Base-by-base conservation (phyloP, 202 grass and related monocot genomes). In the Hordeum pubiflorum region DNA sequence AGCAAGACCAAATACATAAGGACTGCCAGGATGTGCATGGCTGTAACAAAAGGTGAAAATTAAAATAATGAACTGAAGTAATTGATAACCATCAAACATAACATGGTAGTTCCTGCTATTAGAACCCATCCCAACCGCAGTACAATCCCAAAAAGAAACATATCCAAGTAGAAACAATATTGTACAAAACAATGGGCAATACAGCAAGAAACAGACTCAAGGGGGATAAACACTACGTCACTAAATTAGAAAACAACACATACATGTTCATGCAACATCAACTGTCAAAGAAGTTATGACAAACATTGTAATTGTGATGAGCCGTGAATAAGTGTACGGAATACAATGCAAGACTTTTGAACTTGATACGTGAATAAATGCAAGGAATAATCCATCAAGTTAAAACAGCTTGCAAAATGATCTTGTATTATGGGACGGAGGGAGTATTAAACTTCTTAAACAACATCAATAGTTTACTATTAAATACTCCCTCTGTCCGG, bases 1-100 rank as follows among this genome's bases (percentile, higher is more conserved):
- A 78, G 92, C 94, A 76, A 97, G 92, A 63, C 94, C 94, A 85
- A 94, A 94, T 50, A 94, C 94, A 80, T 97, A 97, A 86, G 94
- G 94, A 69, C 88, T 97, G 58, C 94, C 94, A 58, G 94, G 94
- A 93, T 97, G 94, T 3, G 94, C 94, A 87, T 97, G 94, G 52
- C 94, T 97, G 82, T 79, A 75, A 86, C 69, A 54, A 80, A 72
- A 80, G 15, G 26, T 46, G 73, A 85, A 62, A 58, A 21, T 48
- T 64, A 70, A 55, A 10, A 76, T 83, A 9, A 63, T 67, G 21
- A 76, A 79, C 44, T 41, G 11, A 85, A 85, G 10, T 78, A 78
- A 78, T 24, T 70, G 59, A 17, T 43, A 70, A 55, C 60, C 23
- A 58, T 55, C 62, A 23, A 57, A 13, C 66, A 58, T 37, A 65